Percentiles rank a stretch among this genome's conserved stretches.
Evolutionary conservation across 2,329 filamentous ascomycete species (phyloP).

Genomic region (Ceratocystis harringtonii): DNA sequence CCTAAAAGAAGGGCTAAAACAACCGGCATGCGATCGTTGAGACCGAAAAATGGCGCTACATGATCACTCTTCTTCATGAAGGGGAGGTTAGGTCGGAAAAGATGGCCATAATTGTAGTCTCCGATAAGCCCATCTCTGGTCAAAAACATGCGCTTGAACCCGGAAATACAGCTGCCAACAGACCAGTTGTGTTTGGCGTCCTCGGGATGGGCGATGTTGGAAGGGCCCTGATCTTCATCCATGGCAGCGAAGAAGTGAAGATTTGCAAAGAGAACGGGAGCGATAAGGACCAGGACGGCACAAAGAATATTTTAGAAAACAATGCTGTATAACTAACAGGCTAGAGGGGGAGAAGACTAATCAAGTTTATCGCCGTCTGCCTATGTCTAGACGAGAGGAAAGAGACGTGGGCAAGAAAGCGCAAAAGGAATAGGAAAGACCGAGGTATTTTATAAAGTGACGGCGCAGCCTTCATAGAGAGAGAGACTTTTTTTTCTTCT

Average conservation of each 20-base stretch:
- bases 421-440: background rate
- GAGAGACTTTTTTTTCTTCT: background rate
- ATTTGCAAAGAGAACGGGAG: background rate
- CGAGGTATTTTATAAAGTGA: background rate
- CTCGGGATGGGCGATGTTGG: slow-evolving; percentile 32
- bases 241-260: slow-evolving; percentile 24
- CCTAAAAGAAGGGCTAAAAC: slow-evolving; percentile 59
- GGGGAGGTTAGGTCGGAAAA: slow-evolving; percentile 69
- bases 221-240: slow-evolving; percentile 42
- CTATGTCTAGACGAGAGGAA: background rate
- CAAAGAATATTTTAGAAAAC: background rate
- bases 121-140: slow-evolving; percentile 63
- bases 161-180: slow-evolving; percentile 18
- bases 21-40: slow-evolving; percentile 64
- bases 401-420: background rate
- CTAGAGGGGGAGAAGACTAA: background rate
- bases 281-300: background rate
- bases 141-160: slow-evolving; percentile 29
- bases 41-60: slow-evolving; percentile 69
- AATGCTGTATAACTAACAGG: background rate
- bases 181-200: slow-evolving; percentile 23
- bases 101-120: slow-evolving; percentile 76
- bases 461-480: background rate
- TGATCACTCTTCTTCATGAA: slow-evolving; percentile 52
- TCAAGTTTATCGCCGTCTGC: background rate